Base-by-base conservation (phyloP, 768 basidiomycete species). In the Phylloporus arenicola region DNA sequence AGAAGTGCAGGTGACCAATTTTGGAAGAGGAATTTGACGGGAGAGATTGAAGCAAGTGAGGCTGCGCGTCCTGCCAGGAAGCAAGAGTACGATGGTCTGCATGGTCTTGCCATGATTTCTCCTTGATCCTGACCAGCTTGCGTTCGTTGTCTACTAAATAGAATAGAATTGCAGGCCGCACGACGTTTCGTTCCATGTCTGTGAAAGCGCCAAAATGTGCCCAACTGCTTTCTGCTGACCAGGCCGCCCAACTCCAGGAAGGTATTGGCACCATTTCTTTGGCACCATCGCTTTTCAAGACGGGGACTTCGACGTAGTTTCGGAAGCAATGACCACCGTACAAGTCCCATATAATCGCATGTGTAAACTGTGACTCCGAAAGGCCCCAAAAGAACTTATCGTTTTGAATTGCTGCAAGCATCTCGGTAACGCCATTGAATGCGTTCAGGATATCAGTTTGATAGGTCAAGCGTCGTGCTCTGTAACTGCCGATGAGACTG, bases 161-260 rank as follows among this genome's bases (percentile, higher is more conserved):
- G 35, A 59, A 59, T 13, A 43, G 29, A 17, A 40, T 41, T 20
- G 48, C 5, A 10, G 57, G 50, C 10, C n/a, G 42, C 12, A 44
- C 37, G 9, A 10, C 5, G 0, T 19, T 0, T 4, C n/a, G 3
- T 6, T 24, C 0, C 4, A 40, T 13, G 1, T 1, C 19, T 5
- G 7, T 12, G 27, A 47, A 37, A 22, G 10, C 1, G n/a, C 14
- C 22, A 2, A 4, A 29, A 8, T 14, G 25, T 2, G 7, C 3
- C 4, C 29, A 20, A 16, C 46, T 25, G 30, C n/a, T n/a, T n/a
- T 38, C 14, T 11, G 31, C 47, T 22, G 50, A 57, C 47, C 52
- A 53, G 4, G 51, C 51, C 1, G 42, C 51, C 58, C 58, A 59
- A 25, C 58, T 59, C 58, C 58, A 59, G 6, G 58, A 60, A 30